Conservation (phyloP, 2,329 filamentous ascomycete genomes). For the Dactylellina drechsleri region DNA sequence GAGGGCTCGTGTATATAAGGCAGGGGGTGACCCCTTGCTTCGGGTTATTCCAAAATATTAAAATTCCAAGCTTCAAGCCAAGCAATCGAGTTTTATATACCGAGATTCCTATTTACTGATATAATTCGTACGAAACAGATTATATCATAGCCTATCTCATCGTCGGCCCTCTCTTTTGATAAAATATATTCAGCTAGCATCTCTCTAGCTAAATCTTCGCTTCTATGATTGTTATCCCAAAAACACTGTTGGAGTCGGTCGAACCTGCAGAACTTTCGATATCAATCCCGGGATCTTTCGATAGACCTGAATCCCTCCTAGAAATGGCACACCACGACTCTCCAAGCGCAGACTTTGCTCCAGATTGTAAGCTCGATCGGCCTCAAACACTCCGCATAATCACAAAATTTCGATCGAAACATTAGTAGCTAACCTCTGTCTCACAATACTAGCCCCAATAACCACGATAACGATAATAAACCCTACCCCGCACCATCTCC, state of each 20-base stretch:
- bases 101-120: not conserved
- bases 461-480: slow-evolving; percentile 50
- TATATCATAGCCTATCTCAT: not conserved
- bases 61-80: not conserved
- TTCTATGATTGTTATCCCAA: slow-evolving; percentile 17
- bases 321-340: not conserved
- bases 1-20: not conserved
- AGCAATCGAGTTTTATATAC: not conserved
- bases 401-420: too few species aligned
- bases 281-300: slow-evolving; percentile 4
- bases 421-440: not conserved
- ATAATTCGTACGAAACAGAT: too few species aligned
- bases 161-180: not conserved
- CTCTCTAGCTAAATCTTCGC: not conserved
- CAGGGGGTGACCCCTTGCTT: slow-evolving; percentile 10
- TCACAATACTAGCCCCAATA: slow-evolving; percentile 2
- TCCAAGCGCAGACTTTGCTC: not conserved
- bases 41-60: not conserved
- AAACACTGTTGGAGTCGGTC: not conserved
- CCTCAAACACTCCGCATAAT: not conserved
- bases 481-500: slow-evolving; percentile 27
- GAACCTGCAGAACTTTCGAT: slow-evolving; percentile 2
- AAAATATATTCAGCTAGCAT: not conserved
- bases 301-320: not conserved
- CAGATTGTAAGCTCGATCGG: slow-evolving; percentile 2